phyloP scores from a whole-genome alignment of 306 rosid species.

The Cajanus cajan region DNA sequence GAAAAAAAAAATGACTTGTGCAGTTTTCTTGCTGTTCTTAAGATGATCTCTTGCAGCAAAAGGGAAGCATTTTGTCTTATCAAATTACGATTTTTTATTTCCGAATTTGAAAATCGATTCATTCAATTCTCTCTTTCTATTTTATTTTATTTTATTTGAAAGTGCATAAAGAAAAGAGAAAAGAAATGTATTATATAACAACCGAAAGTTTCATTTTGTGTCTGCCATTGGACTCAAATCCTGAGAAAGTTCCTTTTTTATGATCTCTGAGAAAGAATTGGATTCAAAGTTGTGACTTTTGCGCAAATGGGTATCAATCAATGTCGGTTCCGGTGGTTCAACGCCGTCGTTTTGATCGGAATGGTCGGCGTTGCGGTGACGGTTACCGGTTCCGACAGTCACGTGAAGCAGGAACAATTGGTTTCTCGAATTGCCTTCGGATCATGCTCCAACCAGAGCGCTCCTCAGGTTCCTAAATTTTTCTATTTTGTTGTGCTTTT shows the following conservation, averaged over 20 bases:
- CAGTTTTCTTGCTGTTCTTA: neutral
- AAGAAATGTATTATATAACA: neutral
- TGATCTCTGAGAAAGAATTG: conserved; percentile 20
- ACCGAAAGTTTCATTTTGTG: neutral
- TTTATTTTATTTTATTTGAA: neutral
- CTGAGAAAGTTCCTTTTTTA: conserved; percentile 8
- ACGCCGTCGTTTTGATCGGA: conserved; percentile 26
- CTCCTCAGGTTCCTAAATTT: conserved; percentile 55
- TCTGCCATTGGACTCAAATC: conserved; percentile 6
- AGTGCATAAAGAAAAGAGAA: neutral
- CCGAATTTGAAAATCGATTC: neutral
- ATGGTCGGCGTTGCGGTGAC: conserved; percentile 20
- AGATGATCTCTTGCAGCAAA: neutral
- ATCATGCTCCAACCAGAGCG: conserved; percentile 74
- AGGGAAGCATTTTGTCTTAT: neutral
- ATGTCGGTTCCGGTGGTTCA: conserved; percentile 36
- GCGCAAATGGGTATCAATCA: conserved; percentile 37
- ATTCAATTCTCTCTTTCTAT: neutral
- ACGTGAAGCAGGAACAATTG: conserved; percentile 28
- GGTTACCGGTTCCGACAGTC: conserved; percentile 33
- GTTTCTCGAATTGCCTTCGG: conserved; percentile 81
- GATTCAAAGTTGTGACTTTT: neutral
- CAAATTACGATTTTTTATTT: too few relatives aligned
- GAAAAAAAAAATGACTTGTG: neutral
- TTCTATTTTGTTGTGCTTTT: neutral